Evolutionary conservation across 225 moss, liverwort and hornwort species (phyloP).

Genomic region (Sphagnum tenellum): DNA sequence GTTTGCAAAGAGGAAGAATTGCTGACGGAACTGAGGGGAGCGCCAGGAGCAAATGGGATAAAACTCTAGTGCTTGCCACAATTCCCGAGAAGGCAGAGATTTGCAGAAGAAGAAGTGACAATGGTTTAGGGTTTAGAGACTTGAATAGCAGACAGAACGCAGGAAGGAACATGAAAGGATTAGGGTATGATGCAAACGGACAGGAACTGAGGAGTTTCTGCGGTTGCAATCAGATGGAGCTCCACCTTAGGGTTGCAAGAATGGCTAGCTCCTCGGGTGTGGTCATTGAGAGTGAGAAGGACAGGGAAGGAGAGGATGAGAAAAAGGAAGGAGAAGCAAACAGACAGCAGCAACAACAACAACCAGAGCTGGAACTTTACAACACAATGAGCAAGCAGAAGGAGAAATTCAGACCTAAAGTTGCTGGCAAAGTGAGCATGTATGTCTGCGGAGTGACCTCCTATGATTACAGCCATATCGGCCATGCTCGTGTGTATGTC

Average conservation of each 20-base stretch:
- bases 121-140: no score
- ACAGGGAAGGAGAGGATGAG: constrained; percentile 3
- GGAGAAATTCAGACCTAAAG: constrained; percentile 61
- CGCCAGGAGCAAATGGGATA: no score
- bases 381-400: constrained; percentile 92
- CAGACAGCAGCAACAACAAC: neutral
- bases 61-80: no score
- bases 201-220: no score
- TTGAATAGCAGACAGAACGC: no score
- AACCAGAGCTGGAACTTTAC: constrained; percentile 58
- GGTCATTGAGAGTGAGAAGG: neutral
- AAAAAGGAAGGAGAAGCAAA: constrained; percentile 1
- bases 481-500: constrained; percentile 95
- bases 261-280: neutral
- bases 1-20: no score
- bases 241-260: neutral
- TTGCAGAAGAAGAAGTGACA: no score
- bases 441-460: constrained; percentile 97
- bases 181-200: no score
- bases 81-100: no score
- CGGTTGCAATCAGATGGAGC: no score
- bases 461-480: constrained; percentile 95
- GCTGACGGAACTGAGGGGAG: no score
- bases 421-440: constrained; percentile 93
- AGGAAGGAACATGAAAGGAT: no score